phyloP scores from a whole-genome alignment of 805 yeast species.

The Komagataella pastoris region DNA sequence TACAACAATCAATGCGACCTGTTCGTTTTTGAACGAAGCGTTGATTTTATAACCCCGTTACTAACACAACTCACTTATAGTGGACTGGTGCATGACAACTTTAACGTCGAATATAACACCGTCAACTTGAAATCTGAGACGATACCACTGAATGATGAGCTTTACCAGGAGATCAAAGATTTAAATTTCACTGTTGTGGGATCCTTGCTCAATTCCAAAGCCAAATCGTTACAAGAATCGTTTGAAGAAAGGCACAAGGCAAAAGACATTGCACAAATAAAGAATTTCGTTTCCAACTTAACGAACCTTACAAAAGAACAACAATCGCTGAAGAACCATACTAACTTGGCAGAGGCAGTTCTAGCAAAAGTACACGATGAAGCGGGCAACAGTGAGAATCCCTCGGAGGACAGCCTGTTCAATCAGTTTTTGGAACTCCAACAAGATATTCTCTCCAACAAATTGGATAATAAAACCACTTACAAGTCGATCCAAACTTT shows the following conservation, averaged over 20 bases:
- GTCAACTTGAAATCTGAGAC: slow-evolving; percentile 10
- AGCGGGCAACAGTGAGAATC: slow-evolving; percentile 6
- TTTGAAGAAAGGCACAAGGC: slow-evolving; percentile 49
- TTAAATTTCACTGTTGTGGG: slow-evolving; percentile 77
- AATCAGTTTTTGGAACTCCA: slow-evolving; percentile 44
- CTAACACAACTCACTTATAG: slow-evolving; percentile 69
- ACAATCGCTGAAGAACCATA: slow-evolving; percentile 57
- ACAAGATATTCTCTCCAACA: slow-evolving; percentile 54
- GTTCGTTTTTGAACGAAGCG: slow-evolving; percentile 64
- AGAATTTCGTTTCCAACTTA: slow-evolving; percentile 56
- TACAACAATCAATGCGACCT: slow-evolving; percentile 44
- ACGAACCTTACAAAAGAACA: slow-evolving; percentile 57
- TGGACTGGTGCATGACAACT: slow-evolving; percentile 70
- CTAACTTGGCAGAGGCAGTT: slow-evolving; percentile 56
- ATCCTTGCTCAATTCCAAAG: slow-evolving; percentile 50
- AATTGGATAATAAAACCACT: slow-evolving; percentile 24
- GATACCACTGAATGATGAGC: slow-evolving; percentile 22
- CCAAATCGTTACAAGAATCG: slow-evolving; percentile 55
- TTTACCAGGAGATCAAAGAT: slow-evolving; percentile 39
- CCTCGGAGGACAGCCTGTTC: slow-evolving; percentile 16
- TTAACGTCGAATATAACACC: slow-evolving; percentile 32
- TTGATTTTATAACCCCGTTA: slow-evolving; percentile 61
- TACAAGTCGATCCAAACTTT: slow-evolving; percentile 31
- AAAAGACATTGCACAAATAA: slow-evolving; percentile 50
- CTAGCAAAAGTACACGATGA: slow-evolving; percentile 9